These are phyloP conservation scores for Nitzschia inconspicua DNA, from an alignment of 108 stramenopile genomes.

Conservation along the genomic window DNA sequence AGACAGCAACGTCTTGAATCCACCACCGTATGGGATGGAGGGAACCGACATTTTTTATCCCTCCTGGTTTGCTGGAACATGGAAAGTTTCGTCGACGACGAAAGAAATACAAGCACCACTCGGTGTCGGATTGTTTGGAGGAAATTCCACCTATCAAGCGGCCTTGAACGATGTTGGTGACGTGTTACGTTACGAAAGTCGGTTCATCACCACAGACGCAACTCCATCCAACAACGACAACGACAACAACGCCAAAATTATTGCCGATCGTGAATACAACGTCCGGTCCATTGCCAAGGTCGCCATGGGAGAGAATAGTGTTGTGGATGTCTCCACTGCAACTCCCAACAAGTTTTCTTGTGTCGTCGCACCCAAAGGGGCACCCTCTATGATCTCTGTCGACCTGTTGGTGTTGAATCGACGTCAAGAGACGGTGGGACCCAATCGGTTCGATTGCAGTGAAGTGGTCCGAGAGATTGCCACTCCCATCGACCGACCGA, in stretches of 20 bases:
- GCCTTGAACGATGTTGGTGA: conserved; percentile 52
- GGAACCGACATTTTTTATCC: conserved; percentile 69
- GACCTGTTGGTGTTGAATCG: conserved; percentile 68
- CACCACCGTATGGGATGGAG: conserved; percentile 72
- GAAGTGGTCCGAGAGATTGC: conserved; percentile 82
- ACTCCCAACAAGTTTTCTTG: conserved; percentile 81
- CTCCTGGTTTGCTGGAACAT: conserved; percentile 51
- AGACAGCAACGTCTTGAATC: conserved; percentile 30
- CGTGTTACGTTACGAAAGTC: conserved; percentile 49
- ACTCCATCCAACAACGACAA: too few relatives aligned
- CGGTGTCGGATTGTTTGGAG: conserved; percentile 74
- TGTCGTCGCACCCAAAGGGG: conserved; percentile 55
- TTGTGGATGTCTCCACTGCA: conserved; percentile 59
- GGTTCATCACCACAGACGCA: conserved; percentile 40
- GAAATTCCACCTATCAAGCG: conserved; percentile 47
- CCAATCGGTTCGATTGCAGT: conserved; percentile 60
- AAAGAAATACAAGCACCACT: conserved; percentile 66
- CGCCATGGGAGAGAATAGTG: conserved; percentile 77
- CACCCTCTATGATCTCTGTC: conserved; percentile 38
- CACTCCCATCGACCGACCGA: conserved; percentile 26
- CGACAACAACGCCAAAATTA: conserved; percentile 12
- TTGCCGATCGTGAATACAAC: conserved; percentile 85
- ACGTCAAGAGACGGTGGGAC: conserved; percentile 46
- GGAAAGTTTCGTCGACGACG: conserved; percentile 52
- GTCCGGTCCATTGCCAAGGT: conserved; percentile 67